Conservation (phyloP, 176 grass and related monocot species). For the Musa acuminata region DNA sequence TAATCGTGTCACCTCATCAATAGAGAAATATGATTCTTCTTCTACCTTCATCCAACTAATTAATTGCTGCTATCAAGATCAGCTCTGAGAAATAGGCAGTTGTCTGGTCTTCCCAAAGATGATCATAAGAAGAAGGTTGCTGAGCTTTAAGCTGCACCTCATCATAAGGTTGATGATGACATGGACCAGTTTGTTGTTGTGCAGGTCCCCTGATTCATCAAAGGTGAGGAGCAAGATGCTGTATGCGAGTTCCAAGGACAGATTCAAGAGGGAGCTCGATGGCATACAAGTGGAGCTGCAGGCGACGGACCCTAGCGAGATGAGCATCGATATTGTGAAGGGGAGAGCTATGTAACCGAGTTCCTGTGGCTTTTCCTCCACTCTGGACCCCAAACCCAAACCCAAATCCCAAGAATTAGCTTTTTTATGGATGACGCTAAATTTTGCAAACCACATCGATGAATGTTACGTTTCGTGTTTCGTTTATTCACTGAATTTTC, state of each 20-base stretch:
- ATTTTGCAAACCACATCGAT: no score
- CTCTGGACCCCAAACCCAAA: background rate
- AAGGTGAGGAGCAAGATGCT: constrained; percentile 3
- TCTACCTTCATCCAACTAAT: no score
- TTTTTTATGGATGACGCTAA: no score
- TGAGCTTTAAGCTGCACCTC: background rate
- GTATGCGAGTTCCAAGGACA: constrained; percentile 3
- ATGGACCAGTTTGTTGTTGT: background rate
- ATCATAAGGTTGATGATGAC: background rate
- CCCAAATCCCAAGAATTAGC: background rate
- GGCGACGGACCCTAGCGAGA: constrained; percentile 3
- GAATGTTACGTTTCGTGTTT: no score
- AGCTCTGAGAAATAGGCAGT: no score
- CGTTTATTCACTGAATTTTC: no score
- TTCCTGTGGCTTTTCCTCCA: background rate
- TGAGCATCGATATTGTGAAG: constrained; percentile 1
- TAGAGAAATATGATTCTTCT: no score
- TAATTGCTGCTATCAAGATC: no score
- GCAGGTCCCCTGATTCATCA: background rate
- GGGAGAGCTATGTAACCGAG: background rate
- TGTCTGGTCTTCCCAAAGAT: no score
- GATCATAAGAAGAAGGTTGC: no score
- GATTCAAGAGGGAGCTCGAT: constrained; percentile 9
- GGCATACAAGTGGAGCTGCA: constrained; percentile 3
- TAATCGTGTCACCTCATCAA: no score